Conservation (phyloP, 2,329 filamentous ascomycete species). For the Phoma sp. region DNA sequence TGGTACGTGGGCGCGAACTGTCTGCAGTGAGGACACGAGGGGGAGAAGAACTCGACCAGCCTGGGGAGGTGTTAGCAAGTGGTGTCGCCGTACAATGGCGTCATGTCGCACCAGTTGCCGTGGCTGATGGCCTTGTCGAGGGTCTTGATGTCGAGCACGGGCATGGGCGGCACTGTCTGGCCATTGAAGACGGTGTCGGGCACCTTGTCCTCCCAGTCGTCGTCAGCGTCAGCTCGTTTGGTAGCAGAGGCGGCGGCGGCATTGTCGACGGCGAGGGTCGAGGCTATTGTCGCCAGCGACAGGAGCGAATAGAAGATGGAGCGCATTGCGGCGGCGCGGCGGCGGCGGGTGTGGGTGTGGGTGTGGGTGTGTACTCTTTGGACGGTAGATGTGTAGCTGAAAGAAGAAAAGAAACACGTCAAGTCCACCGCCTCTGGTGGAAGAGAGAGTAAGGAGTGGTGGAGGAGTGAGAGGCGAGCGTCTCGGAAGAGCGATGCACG, state of each 20-base stretch:
- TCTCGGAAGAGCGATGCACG: background rate
- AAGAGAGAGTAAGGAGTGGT: background rate
- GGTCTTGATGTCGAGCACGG: conserved; percentile 64
- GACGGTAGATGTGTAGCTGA: background rate
- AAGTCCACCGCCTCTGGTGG: background rate
- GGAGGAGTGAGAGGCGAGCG: conserved; percentile 5
- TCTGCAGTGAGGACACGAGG: conserved; percentile 72
- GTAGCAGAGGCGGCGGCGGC: conserved; percentile 14
- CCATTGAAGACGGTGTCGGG: conserved; percentile 68
- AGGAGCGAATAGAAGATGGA: conserved; percentile 44
- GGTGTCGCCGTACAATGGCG: too few relatives aligned
- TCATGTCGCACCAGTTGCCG: conserved; percentile 67
- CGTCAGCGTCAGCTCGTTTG: conserved; percentile 25
- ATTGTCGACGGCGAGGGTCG: conserved; percentile 31
- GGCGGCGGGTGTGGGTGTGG: conserved; percentile 4
- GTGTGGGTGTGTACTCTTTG: background rate
- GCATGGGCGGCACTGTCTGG: conserved; percentile 69
- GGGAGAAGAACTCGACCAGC: conserved; percentile 60
- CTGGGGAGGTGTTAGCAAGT: conserved; percentile 19
- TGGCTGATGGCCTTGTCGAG: conserved; percentile 65
- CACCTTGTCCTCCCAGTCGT: conserved; percentile 38
- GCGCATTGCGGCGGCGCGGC: conserved; percentile 39
- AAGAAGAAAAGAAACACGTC: background rate
- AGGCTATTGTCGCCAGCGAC: conserved; percentile 47
- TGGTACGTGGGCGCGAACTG: conserved; percentile 84